These are phyloP conservation scores for Wickerhamomyces strasburgensis DNA, from an alignment of 805 yeast genomes.

Conservation along the genomic window DNA sequence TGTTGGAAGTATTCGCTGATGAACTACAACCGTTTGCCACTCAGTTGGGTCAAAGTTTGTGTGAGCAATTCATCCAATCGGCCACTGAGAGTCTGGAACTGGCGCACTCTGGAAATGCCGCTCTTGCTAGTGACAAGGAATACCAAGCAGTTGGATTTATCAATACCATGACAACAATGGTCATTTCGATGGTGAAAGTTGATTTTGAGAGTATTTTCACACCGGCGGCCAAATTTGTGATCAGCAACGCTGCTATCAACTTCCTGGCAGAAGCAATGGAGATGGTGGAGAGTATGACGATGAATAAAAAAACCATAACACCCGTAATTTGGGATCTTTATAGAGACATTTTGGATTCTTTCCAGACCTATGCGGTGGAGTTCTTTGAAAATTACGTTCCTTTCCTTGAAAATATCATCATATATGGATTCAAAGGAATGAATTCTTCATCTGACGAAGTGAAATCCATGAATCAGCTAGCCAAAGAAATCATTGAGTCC, in stretches of 20 bases:
- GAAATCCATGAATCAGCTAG: conserved; percentile 9
- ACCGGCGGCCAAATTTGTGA: conserved; percentile 56
- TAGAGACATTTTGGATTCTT: conserved; percentile 44
- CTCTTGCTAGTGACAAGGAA: conserved; percentile 51
- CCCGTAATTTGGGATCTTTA: conserved; percentile 51
- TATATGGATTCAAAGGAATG: conserved; percentile 40
- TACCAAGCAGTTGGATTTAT: conserved; percentile 63
- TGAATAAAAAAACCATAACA: conserved; percentile 43
- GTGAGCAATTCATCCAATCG: conserved; percentile 53
- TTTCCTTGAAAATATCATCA: conserved; percentile 51
- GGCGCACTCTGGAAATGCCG: conserved; percentile 18
- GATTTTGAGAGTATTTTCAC: conserved; percentile 48
- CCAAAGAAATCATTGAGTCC: conserved; percentile 16
- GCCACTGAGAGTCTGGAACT: conserved; percentile 52
- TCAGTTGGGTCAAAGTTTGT: conserved; percentile 55
- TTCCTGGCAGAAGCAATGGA: conserved; percentile 62
- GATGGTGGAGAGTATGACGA: conserved; percentile 49
- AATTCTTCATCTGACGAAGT: conserved; percentile 17
- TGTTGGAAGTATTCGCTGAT: conserved; percentile 81
- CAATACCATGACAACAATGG: conserved; percentile 69
- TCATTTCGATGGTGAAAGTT: conserved; percentile 58
- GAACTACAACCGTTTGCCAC: conserved; percentile 87
- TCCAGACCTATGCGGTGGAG: conserved; percentile 56
- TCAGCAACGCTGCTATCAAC: conserved; percentile 53
- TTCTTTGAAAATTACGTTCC: conserved; percentile 52